Evolutionary conservation across 768 basidiomycete species (phyloP).

Genomic region (Phaeotremella fagi): DNA sequence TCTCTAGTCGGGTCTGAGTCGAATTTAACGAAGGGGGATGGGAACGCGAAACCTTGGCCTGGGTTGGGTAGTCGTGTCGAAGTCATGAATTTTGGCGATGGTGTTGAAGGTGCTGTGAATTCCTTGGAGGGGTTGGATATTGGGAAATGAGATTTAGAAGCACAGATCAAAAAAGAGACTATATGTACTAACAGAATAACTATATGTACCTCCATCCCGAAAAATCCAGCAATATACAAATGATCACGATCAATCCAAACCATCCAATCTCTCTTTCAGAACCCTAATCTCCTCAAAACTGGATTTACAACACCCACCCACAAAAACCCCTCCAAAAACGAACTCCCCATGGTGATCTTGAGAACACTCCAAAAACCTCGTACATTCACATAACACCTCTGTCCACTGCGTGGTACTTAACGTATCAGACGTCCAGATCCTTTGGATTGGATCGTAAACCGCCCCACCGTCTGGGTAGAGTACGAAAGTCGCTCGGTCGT

Average conservation of each 20-base stretch:
- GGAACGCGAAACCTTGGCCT: conserved; percentile 87
- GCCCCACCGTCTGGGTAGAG: conserved; percentile 70
- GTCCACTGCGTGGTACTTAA: conserved; percentile 30
- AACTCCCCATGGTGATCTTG: too few species aligned
- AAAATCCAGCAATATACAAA: too few species aligned
- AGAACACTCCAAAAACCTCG: too few species aligned
- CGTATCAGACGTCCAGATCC: conserved; percentile 51
- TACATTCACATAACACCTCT: conserved; percentile 10
- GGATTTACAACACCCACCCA: conserved; percentile 69
- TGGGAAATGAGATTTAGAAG: too few species aligned
- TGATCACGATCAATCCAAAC: too few species aligned
- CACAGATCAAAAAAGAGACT: too few species aligned
- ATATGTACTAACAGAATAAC: too few species aligned
- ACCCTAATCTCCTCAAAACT: conserved; percentile 55
- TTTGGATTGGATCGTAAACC: conserved; percentile 54
- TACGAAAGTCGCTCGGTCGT: conserved; percentile 52
- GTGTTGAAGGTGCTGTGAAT: conserved; percentile 4
- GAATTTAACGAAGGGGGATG: conserved; percentile 59
- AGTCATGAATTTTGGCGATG: conserved; percentile 47
- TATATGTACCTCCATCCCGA: too few species aligned
- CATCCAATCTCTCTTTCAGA: too few species aligned
- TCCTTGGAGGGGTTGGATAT: conserved; percentile 5
- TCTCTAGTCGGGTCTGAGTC: conserved; percentile 53
- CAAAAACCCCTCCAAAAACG: conserved; percentile 56
- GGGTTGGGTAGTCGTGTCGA: conserved; percentile 67